These are phyloP conservation scores for Xylaria castorea DNA, from an alignment of 495 filamentous ascomycete genomes.

Conservation along the genomic window DNA sequence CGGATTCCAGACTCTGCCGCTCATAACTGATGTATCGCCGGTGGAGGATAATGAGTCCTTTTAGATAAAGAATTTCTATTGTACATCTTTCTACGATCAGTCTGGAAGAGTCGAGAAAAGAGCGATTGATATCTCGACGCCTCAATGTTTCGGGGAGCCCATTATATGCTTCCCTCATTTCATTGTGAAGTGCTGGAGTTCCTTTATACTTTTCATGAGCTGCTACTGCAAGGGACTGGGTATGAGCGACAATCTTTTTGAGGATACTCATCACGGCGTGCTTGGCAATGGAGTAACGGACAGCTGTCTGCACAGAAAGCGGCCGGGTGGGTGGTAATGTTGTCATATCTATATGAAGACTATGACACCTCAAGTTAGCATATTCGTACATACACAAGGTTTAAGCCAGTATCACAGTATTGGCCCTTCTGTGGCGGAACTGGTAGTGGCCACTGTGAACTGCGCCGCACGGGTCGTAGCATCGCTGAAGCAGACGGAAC, in stretches of 20 bases:
- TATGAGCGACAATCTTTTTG: conserved; percentile 50
- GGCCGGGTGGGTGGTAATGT: conserved; percentile 40
- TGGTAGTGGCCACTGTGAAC: too few species aligned
- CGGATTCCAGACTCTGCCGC: conserved; percentile 34
- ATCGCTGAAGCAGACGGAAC: background rate
- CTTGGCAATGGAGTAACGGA: conserved; percentile 50
- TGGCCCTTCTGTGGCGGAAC: background rate
- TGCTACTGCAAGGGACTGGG: conserved; percentile 43
- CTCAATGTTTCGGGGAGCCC: conserved; percentile 41
- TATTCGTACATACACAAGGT: background rate
- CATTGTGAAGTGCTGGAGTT: conserved; percentile 47
- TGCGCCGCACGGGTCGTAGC: too few species aligned
- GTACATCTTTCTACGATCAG: conserved; percentile 50
- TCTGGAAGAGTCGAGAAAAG: conserved; percentile 48
- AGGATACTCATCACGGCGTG: conserved; percentile 45
- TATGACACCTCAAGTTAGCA: background rate
- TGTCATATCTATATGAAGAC: conserved; percentile 33
- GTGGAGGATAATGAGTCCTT: conserved; percentile 53
- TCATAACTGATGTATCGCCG: conserved; percentile 48
- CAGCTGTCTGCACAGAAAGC: conserved; percentile 33
- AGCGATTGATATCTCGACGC: conserved; percentile 46
- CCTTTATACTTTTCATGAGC: conserved; percentile 36
- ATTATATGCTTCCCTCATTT: conserved; percentile 42
- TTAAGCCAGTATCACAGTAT: background rate
- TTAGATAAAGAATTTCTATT: conserved; percentile 50